Conservation (phyloP, 192 early-diverging fungal species). For the Rhizophlyctis rosea region DNA sequence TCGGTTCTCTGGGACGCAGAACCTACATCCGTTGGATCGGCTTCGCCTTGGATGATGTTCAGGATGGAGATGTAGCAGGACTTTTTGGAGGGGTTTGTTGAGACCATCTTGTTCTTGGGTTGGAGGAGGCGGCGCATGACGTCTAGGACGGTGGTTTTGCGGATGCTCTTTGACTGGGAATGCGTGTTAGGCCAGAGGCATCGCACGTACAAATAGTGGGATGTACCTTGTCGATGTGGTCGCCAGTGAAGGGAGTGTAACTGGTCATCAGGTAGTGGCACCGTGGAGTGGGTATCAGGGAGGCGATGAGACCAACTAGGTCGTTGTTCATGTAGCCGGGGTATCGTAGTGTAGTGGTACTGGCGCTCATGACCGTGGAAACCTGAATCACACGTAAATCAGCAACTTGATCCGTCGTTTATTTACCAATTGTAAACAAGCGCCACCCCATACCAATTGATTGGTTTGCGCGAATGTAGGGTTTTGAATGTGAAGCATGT, state of each 20-base stretch:
- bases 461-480: slow-evolving; percentile 95
- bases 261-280: slow-evolving; percentile 94
- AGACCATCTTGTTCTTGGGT: slow-evolving; percentile 97
- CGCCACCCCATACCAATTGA: slow-evolving; percentile 65
- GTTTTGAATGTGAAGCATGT: slow-evolving; percentile 88
- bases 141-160: slow-evolving; percentile 95
- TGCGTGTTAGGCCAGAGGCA: neutral
- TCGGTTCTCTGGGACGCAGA: neutral
- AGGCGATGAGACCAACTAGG: slow-evolving; percentile 89
- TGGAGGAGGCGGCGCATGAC: slow-evolving; percentile 96
- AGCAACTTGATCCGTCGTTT: neutral
- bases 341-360: slow-evolving; percentile 94
- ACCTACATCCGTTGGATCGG: slow-evolving; percentile 91
- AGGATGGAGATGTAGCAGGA: slow-evolving; percentile 97
- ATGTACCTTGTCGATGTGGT: slow-evolving; percentile 75
- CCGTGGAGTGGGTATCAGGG: slow-evolving; percentile 95
- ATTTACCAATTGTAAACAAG: neutral
- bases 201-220: neutral
- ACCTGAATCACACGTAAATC: slow-evolving; percentile 53
- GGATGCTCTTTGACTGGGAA: slow-evolving; percentile 78
- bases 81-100: slow-evolving; percentile 83
- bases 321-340: slow-evolving; percentile 99
- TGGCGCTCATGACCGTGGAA: slow-evolving; percentile 97
- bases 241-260: slow-evolving; percentile 96
- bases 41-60: slow-evolving; percentile 99